A percentile compares a stretch with the other conserved stretches of the same genome.
Conservation (phyloP, 805 yeast genomes). For the Sungouiella thailandica region DNA sequence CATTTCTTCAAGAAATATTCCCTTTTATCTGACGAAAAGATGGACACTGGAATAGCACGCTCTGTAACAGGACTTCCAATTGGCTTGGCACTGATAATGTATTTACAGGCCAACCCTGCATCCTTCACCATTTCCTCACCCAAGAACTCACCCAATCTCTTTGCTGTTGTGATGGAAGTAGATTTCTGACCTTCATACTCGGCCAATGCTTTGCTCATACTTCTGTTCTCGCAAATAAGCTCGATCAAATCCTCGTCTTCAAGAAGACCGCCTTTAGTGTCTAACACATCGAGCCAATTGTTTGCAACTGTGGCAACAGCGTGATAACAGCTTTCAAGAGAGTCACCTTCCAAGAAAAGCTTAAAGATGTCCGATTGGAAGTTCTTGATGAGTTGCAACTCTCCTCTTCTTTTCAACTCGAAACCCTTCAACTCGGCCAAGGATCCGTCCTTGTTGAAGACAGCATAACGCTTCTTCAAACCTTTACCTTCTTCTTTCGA, state of each 20-base stretch:
- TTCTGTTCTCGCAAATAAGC: slow-evolving; percentile 91
- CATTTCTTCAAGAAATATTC: slow-evolving; percentile 75
- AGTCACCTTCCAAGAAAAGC: slow-evolving; percentile 78
- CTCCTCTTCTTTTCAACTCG: slow-evolving; percentile 96
- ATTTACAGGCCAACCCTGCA: slow-evolving; percentile 92
- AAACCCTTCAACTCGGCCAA: slow-evolving; percentile 95
- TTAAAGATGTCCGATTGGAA: slow-evolving; percentile 94
- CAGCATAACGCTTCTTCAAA: slow-evolving; percentile 93
- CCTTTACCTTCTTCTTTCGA: slow-evolving; percentile 98
- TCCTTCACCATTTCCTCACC: slow-evolving; percentile 97
- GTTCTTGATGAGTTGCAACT: slow-evolving; percentile 84
- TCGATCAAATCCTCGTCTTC: slow-evolving; percentile 94
- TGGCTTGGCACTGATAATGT: slow-evolving; percentile 83
- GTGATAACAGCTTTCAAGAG: slow-evolving; percentile 73
- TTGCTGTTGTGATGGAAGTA: slow-evolving; percentile 93
- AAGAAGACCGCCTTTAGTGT: slow-evolving; percentile 76
- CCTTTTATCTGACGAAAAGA: slow-evolving; percentile 86
- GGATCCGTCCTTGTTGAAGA: slow-evolving; percentile 89
- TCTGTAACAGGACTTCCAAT: slow-evolving; percentile 87
- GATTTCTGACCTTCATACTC: slow-evolving; percentile 91
- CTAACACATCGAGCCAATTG: slow-evolving; percentile 92
- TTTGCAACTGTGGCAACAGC: slow-evolving; percentile 93
- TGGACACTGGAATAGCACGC: slow-evolving; percentile 94
- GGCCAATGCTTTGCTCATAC: slow-evolving; percentile 86
- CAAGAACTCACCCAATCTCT: slow-evolving; percentile 85